Percentiles rank a stretch among this genome's conserved stretches.
Evolutionary conservation across 306 rosid genomes (phyloP).

Genomic region (Parietaria judaica): DNA sequence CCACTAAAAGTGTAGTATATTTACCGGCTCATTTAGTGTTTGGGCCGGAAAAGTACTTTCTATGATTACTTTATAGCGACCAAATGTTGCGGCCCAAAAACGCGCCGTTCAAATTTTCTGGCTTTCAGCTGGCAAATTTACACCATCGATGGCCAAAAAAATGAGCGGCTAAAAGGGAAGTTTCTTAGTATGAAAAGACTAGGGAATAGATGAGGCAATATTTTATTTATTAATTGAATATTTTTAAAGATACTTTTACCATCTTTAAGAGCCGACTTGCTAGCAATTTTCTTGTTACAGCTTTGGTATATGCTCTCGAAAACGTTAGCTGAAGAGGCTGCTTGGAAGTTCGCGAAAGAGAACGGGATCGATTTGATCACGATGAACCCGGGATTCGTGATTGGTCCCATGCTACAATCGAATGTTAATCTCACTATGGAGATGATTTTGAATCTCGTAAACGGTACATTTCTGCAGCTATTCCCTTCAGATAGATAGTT

Average conservation of each 20-base stretch:
- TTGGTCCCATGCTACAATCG: constrained; percentile 32
- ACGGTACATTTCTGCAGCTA: constrained; percentile 5
- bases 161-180: neutral
- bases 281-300: constrained; percentile 1
- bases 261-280: neutral
- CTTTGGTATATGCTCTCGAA: constrained; percentile 19
- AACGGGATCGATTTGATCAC: constrained; percentile 23
- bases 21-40: too few species aligned
- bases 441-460: neutral
- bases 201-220: neutral
- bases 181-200: neutral
- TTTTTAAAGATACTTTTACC: neutral
- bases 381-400: constrained; percentile 16
- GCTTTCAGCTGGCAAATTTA: too few species aligned
- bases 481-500: too few species aligned
- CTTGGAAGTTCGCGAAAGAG: constrained; percentile 25
- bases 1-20: too few species aligned
- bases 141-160: neutral
- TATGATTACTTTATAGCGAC: too few species aligned
- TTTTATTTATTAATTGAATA: too few species aligned
- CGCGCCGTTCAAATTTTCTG: too few species aligned
- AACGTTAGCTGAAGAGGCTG: constrained; percentile 31
- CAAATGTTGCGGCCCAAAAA: too few species aligned
- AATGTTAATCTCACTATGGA: constrained; percentile 8
- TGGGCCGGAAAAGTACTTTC: too few species aligned